Base-by-base conservation (phyloP, 2,329 filamentous ascomycete species). In the Penicillium sp. region DNA sequence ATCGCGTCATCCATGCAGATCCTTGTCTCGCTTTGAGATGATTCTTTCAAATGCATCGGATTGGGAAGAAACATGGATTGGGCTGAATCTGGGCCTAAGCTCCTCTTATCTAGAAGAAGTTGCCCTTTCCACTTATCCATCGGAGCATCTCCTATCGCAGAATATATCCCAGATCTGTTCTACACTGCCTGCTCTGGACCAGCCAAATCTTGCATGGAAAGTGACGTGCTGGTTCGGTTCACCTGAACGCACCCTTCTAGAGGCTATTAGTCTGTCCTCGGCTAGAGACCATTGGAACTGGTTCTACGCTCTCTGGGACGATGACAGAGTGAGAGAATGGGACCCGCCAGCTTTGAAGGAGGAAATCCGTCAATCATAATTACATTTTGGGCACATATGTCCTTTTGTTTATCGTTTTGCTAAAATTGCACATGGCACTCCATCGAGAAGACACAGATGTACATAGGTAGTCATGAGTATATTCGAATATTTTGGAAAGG, bases 171-270 rank as follows among this genome's bases (percentile, higher is more conserved):
- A 34, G 2, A 16, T 39, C 8, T 35, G 45, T 37, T 36, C 34
- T 0, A 31, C 30, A 6, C 26, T 51, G 17, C 40, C 41, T 1
- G 30, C 16, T 2, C 6, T 13, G 11, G 33, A 51, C 3, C 33
- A 39, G 13, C 50, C 50, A n/a, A 49, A 44, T 13, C 4, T 40
- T 9, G 33, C 15, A 12, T 48, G 44, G 39, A 35, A 36, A 12
- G 11, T 13, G 26, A 18, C 20, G 3, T 29, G 8, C 6, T 48
- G 31, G 28, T 16, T 32, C 10, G 10, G 6, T 11, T 6, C 11
- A 23, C 22, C 22, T 23, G 22, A 23, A 11, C 6, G 11, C 11
- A 6, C 22, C 22, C 22, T 23, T 11, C 22, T 23, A 23, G 22
- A 23, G 22, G 22, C 22, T 6, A 6, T 23, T 11, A 23, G 11